phyloP scores from a whole-genome alignment of 1,139 yeast genomes.

The Lodderomyces beijingensis region DNA sequence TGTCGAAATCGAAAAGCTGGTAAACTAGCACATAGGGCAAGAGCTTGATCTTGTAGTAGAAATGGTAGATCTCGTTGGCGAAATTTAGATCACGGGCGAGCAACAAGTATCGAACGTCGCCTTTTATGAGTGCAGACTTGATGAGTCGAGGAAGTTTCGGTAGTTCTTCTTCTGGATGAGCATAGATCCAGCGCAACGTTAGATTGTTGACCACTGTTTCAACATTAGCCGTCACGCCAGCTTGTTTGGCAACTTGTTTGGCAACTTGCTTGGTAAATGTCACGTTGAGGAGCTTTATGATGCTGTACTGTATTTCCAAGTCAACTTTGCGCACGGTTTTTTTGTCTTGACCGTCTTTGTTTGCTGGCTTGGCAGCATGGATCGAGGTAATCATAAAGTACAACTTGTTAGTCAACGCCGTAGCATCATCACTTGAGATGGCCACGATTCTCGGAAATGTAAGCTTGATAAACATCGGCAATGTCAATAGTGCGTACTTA shows the following conservation, averaged over 20 bases:
- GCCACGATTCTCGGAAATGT: slow-evolving; percentile 6
- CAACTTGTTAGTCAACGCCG: background rate
- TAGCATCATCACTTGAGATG: background rate
- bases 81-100: slow-evolving; percentile 3
- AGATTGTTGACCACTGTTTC: background rate
- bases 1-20: slow-evolving; percentile 5
- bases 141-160: slow-evolving; percentile 1
- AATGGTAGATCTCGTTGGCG: slow-evolving; percentile 7
- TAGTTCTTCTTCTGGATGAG: background rate
- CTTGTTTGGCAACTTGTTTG: background rate
- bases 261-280: slow-evolving; percentile 7
- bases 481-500: slow-evolving; percentile 8
- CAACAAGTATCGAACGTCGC: slow-evolving; percentile 2
- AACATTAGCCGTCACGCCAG: background rate
- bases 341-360: background rate
- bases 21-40: slow-evolving; percentile 10
- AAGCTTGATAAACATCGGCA: slow-evolving; percentile 11
- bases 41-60: slow-evolving; percentile 14
- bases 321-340: slow-evolving; percentile 6
- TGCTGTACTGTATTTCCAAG: slow-evolving; percentile 12
- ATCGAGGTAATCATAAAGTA: background rate
- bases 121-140: background rate
- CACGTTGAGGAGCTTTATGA: slow-evolving; percentile 8
- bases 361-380: background rate
- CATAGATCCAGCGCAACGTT: background rate